Conservation (phyloP, 805 yeast genomes). For the Pichia gijzeniarum region DNA sequence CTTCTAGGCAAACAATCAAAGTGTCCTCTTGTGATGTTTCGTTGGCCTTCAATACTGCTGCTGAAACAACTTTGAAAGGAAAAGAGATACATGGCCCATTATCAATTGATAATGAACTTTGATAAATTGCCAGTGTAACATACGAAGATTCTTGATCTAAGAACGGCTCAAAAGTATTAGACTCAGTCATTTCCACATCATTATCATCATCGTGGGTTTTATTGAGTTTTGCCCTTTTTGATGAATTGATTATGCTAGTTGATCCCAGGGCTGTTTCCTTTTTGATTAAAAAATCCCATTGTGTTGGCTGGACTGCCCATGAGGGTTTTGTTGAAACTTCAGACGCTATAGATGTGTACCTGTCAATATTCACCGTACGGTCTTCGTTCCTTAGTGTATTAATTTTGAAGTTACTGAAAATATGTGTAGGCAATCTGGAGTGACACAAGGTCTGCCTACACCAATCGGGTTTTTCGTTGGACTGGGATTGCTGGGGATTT, state of each 20-base stretch:
- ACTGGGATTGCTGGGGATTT: neutral
- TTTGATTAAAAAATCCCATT: neutral
- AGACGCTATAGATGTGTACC: neutral
- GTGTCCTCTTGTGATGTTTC: slow-evolving; percentile 23
- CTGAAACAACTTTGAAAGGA: slow-evolving; percentile 19
- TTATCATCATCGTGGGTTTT: slow-evolving; percentile 3
- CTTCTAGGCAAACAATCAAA: slow-evolving; percentile 12
- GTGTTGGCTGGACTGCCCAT: neutral
- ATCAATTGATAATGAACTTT: slow-evolving; percentile 23
- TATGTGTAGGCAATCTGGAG: slow-evolving; percentile 2
- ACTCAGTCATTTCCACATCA: neutral
- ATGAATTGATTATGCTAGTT: neutral
- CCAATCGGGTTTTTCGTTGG: slow-evolving; percentile 5
- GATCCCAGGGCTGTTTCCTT: no score
- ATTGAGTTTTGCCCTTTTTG: neutral
- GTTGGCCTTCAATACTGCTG: slow-evolving; percentile 22
- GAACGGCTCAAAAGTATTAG: neutral
- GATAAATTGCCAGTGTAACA: slow-evolving; percentile 14
- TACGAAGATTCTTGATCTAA: neutral
- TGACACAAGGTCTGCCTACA: slow-evolving; percentile 9
- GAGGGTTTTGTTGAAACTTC: neutral
- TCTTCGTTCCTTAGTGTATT: slow-evolving; percentile 17
- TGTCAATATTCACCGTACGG: neutral
- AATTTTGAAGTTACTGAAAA: slow-evolving; percentile 9
- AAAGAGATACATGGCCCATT: slow-evolving; percentile 16